Conservation (phyloP, 495 filamentous ascomycete genomes). For the Neurospora sp. region DNA sequence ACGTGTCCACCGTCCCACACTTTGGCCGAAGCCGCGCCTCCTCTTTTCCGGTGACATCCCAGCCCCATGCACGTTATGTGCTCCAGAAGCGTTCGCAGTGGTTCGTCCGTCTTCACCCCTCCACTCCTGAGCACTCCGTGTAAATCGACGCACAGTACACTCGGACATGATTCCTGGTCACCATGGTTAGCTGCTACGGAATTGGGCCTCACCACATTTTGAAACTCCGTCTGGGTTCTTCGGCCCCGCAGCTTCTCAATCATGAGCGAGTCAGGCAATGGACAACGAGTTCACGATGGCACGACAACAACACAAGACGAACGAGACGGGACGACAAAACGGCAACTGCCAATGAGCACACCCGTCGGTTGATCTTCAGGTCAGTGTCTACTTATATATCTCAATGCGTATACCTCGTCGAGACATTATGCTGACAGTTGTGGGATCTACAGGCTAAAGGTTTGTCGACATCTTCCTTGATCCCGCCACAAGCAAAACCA, state of each 20-base stretch:
- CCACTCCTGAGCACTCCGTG: not conserved
- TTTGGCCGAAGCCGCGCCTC: not conserved
- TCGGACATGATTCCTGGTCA: not conserved
- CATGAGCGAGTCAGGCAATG: not conserved
- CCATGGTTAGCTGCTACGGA: not conserved
- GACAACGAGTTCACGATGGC: not conserved
- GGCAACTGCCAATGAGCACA: not conserved
- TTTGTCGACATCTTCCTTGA: not conserved
- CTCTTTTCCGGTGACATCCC: not conserved
- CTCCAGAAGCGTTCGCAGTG: not conserved
- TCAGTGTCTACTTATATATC: not conserved
- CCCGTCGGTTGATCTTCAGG: not conserved
- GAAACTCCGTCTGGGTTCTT: not conserved
- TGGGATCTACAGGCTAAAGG: not conserved
- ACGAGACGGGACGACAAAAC: not conserved
- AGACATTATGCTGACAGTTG: not conserved
- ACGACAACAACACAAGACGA: not conserved
- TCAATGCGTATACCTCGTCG: not conserved
- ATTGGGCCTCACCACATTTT: not conserved
- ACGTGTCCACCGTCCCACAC: not conserved
- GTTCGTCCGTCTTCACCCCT: not conserved
- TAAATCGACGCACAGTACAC: not conserved
- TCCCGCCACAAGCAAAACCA: not conserved
- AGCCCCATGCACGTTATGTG: not conserved
- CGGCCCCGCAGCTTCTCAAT: not conserved